phyloP scores from a whole-genome alignment of 2,329 filamentous ascomycete species.

The Fusarium paranaense region DNA sequence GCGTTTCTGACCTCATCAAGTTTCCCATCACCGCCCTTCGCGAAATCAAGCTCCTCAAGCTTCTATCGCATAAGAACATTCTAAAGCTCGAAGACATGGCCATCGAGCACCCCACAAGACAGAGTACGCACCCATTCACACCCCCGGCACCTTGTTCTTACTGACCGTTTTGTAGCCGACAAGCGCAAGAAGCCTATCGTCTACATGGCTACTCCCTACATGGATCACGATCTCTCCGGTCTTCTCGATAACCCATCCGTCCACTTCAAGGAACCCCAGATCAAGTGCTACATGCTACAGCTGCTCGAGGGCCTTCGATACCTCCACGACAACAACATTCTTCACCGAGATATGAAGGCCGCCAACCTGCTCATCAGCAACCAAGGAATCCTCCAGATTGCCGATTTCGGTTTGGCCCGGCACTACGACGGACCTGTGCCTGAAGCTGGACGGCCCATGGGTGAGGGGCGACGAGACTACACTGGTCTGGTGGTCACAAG shows the following conservation, averaged over 20 bases:
- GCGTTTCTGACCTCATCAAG: constrained; percentile 51
- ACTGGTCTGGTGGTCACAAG: constrained; percentile 96
- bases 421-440: constrained; percentile 91
- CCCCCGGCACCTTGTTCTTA: background rate
- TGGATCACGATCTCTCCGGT: constrained; percentile 98
- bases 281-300: constrained; percentile 98
- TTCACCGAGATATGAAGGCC: constrained; percentile 99
- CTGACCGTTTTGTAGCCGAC: constrained; percentile 65
- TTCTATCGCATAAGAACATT: constrained; percentile 91
- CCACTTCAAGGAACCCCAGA: constrained; percentile 86
- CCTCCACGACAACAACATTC: constrained; percentile 87
- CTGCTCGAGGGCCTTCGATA: constrained; percentile 90
- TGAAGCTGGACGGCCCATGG: constrained; percentile 80
- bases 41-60: constrained; percentile 97
- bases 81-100: constrained; percentile 95
- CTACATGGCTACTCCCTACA: constrained; percentile 99
- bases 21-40: constrained; percentile 98
- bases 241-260: constrained; percentile 95
- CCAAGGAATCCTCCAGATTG: constrained; percentile 91
- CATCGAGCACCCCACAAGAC: constrained; percentile 78
- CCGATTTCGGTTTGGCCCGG: constrained; percentile 93
- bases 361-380: constrained; percentile 98
- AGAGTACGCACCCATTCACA: constrained; percentile 58
- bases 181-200: constrained; percentile 87
- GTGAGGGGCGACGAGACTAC: constrained; percentile 89